These are phyloP conservation scores for Colletotrichum viniferum DNA, from an alignment of 2,329 filamentous ascomycete genomes.

Conservation along the genomic window DNA sequence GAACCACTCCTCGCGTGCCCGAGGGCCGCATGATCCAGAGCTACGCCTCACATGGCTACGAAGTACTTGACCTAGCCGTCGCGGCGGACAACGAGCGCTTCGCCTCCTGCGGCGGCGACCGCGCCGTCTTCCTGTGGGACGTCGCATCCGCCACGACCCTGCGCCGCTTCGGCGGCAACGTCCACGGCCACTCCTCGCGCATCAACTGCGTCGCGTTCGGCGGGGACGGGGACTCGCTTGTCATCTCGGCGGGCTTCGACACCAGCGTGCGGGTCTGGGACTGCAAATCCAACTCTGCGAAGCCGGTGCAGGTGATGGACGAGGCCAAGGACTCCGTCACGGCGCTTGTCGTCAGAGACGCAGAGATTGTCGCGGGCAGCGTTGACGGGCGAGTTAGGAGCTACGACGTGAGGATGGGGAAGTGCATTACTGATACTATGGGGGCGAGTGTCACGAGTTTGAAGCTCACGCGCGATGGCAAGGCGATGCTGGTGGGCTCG, in stretches of 20 bases:
- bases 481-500: constrained; percentile 74
- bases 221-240: constrained; percentile 74
- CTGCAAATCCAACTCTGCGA: constrained; percentile 52
- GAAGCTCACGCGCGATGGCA: constrained; percentile 71
- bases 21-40: constrained; percentile 77
- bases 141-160: constrained; percentile 80
- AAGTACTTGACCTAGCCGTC: constrained; percentile 82
- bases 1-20: constrained; percentile 39
- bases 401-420: constrained; percentile 84
- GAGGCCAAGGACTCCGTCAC: constrained; percentile 76
- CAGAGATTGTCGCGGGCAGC: constrained; percentile 74
- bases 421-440: constrained; percentile 72
- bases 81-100: constrained; percentile 81
- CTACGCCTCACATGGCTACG: constrained; percentile 90
- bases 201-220: constrained; percentile 83
- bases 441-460: constrained; percentile 77
- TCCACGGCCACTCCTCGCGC: constrained; percentile 69
- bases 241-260: constrained; percentile 78
- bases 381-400: constrained; percentile 82
- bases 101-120: constrained; percentile 87
- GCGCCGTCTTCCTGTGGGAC: constrained; percentile 93
- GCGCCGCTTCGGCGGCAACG: constrained; percentile 70
- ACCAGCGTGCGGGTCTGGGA: constrained; percentile 81
- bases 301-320: constrained; percentile 73
- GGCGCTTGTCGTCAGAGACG: constrained; percentile 49